These are phyloP conservation scores for Colletotrichum liriopes DNA, from an alignment of 2,329 filamentous ascomycete genomes.

Conservation along the genomic window DNA sequence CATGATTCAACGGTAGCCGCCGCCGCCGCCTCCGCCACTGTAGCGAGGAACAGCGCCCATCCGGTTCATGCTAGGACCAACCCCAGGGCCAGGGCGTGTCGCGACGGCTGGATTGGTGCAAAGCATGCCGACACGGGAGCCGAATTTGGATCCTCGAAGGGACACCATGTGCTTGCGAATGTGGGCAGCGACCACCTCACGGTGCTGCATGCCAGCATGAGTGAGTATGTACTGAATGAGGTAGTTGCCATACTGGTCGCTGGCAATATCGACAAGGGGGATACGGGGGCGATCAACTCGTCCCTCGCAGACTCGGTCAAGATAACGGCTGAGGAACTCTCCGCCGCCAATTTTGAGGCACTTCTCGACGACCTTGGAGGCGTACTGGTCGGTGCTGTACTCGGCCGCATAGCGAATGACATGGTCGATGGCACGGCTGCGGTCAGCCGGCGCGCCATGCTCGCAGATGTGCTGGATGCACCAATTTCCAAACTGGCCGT, in stretches of 20 bases:
- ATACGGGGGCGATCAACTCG: slow-evolving; percentile 93
- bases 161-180: slow-evolving; percentile 99
- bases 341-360: slow-evolving; percentile 95
- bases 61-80: slow-evolving; percentile 75
- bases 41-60: slow-evolving; percentile 74
- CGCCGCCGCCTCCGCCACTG: slow-evolving; percentile 51
- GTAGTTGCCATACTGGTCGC: slow-evolving; percentile 99
- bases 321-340: slow-evolving; percentile 93
- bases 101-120: slow-evolving; percentile 95
- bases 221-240: slow-evolving; percentile 97
- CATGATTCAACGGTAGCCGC: slow-evolving; percentile 68
- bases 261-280: slow-evolving; percentile 96
- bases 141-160: slow-evolving; percentile 97
- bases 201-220: slow-evolving; percentile 88
- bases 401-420: slow-evolving; percentile 94
- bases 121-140: slow-evolving; percentile 97
- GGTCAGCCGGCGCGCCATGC: slow-evolving; percentile 91
- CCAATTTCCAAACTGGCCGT: slow-evolving; percentile 99
- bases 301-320: slow-evolving; percentile 94
- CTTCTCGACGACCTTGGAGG: slow-evolving; percentile 99
- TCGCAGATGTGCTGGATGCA: slow-evolving; percentile 99
- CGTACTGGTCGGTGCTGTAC: slow-evolving; percentile 99
- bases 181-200: slow-evolving; percentile 92
- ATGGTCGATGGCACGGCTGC: slow-evolving; percentile 93
- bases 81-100: slow-evolving; percentile 89